Base-by-base conservation (phyloP, 139 green algal genomes). In the Spirogloea muscicola region DNA sequence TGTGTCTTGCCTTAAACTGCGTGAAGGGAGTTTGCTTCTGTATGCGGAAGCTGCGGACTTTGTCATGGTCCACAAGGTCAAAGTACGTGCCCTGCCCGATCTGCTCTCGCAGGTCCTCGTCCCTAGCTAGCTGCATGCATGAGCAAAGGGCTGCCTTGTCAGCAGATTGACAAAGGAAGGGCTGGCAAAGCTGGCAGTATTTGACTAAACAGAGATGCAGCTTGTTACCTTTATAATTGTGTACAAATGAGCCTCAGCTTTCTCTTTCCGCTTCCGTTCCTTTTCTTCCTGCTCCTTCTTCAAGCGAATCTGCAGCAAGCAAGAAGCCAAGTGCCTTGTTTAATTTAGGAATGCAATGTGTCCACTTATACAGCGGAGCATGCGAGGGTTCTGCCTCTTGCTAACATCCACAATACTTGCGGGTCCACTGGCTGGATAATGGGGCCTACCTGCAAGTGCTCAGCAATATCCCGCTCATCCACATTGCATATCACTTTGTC, bases 241-340 rank as follows among this genome's bases (percentile, higher is more conserved):
- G 86, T 93, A 98, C 62, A 96, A 83, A 83, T 98, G 94, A 48
- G 94, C 94, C 87, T 95, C 90, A 34, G 78, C 61, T 68, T 90
- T 91, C 77, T 95, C 90, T 44, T 86, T 84, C 34, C 67, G 71
- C 33, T 75, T 78, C 38, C 58, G 64, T 74, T 90, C 74, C 88
- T 94, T 91, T 44, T 90, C 83, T 67, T 87, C 76, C 76, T 91
- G 72, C 80, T 89, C 85, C 76, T 91, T 91, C 67, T 91, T 89
- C 70, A 81, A 65, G 68, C 88, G 82, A 78, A 94, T 36, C 75
- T 82, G 67, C 37, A 60, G 29, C 63, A 65, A 36, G 29, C 27
- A n/a, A n/a, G n/a, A n/a, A n/a, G n/a, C n/a, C n/a, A n/a, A n/a
- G n/a, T n/a, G n/a, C n/a, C n/a, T n/a, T n/a, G n/a, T n/a, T n/a